Conservation (phyloP, 2,329 filamentous ascomycete species). For the Verticillium isaacii region DNA sequence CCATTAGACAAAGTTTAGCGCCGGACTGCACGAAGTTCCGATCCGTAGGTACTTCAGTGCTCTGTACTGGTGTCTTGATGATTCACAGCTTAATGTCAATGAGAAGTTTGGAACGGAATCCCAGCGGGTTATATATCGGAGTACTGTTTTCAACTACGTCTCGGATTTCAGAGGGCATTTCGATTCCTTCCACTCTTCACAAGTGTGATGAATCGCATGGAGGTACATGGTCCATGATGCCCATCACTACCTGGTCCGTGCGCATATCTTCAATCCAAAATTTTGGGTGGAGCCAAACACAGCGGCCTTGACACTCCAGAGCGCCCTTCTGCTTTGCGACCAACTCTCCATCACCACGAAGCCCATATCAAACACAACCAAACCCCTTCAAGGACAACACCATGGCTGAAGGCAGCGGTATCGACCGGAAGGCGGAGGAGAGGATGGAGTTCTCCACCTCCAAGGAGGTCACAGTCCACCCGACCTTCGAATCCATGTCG, state of each 20-base stretch:
- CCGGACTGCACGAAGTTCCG: not conserved
- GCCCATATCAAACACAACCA: not conserved
- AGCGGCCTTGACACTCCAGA: not conserved
- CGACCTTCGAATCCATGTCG: conserved; percentile 94
- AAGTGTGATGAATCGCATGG: not conserved
- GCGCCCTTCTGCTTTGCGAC: not conserved
- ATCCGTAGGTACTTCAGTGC: not conserved
- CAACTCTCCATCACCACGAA: not conserved
- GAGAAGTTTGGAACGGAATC: too few species aligned
- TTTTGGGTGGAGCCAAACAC: not conserved
- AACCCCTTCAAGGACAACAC: conserved; percentile 25
- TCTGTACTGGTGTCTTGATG: too few species aligned
- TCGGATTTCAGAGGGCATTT: too few species aligned
- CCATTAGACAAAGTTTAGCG: conserved; percentile 2
- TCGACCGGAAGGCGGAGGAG: conserved; percentile 92
- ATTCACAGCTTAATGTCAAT: too few species aligned
- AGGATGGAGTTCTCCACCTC: conserved; percentile 98
- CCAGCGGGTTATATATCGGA: too few species aligned
- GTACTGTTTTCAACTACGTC: too few species aligned
- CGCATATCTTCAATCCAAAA: not conserved
- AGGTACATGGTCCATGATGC: not conserved
- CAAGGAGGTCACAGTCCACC: conserved; percentile 93
- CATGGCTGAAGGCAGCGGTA: conserved; percentile 79
- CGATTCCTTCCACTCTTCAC: too few species aligned
- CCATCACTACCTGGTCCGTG: not conserved